These are phyloP conservation scores for Lasiodiplodia theobromae DNA, from an alignment of 2,329 filamentous ascomycete species.

Conservation along the genomic window DNA sequence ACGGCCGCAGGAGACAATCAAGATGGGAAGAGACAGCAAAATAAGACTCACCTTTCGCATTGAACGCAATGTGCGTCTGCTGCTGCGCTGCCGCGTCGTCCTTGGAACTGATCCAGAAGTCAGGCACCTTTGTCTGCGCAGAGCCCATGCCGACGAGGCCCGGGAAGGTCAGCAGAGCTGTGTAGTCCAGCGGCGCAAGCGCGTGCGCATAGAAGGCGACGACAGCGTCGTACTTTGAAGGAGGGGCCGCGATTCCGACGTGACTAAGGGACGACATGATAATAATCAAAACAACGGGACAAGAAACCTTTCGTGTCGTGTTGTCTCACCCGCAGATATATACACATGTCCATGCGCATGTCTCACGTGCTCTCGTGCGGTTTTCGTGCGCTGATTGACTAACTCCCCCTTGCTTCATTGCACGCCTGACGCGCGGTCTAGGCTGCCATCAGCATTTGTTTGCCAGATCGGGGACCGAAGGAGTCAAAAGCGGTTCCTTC, in stretches of 20 bases:
- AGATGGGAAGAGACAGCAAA: background rate
- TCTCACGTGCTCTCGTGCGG: background rate
- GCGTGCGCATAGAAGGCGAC: constrained; percentile 37
- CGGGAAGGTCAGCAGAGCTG: constrained; percentile 34
- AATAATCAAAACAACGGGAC: background rate
- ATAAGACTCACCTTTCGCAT: background rate
- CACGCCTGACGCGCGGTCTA: background rate
- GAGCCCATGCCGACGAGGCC: constrained; percentile 31
- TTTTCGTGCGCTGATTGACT: background rate
- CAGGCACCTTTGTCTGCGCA: background rate
- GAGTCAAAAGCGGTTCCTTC: background rate
- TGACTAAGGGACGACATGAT: constrained; percentile 33
- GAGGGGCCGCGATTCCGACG: constrained; percentile 35
- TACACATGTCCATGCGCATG: background rate
- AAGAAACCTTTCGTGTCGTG: background rate
- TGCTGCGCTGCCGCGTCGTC: background rate
- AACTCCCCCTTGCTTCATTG: background rate
- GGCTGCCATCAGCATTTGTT: background rate
- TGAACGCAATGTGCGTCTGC: background rate
- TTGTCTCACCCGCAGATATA: background rate
- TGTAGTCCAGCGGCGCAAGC: constrained; percentile 39
- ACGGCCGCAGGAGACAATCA: background rate
- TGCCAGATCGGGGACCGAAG: background rate
- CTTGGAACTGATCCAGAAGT: constrained; percentile 10
- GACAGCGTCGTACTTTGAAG: constrained; percentile 34